Evolutionary conservation across 2,329 filamentous ascomycete species (phyloP).

Genomic region (Hypoxylon sp.): DNA sequence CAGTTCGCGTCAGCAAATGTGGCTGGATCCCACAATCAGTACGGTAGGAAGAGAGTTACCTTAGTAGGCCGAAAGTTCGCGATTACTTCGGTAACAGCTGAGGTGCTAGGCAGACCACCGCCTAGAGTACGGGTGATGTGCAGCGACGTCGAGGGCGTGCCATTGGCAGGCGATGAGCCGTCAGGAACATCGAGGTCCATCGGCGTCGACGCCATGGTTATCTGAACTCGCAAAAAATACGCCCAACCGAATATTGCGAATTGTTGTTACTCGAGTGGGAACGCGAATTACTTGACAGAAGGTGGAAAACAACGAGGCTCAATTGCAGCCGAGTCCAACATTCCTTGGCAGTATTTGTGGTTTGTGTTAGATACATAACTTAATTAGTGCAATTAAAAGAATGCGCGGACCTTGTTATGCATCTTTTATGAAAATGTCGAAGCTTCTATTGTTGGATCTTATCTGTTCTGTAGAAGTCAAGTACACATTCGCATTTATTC

Average conservation of each 20-base stretch:
- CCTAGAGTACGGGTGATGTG: slow-evolving; percentile 66
- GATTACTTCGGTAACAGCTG: slow-evolving; percentile 84
- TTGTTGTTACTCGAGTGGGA: background rate
- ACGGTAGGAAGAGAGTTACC: slow-evolving; percentile 61
- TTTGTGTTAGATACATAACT: background rate
- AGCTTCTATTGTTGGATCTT: too few species aligned
- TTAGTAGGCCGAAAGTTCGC: slow-evolving; percentile 83
- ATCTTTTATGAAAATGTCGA: background rate
- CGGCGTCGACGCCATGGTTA: slow-evolving; percentile 66
- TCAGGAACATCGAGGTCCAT: slow-evolving; percentile 70
- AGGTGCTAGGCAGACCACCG: slow-evolving; percentile 62
- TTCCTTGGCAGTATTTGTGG: background rate
- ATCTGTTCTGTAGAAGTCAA: too few species aligned
- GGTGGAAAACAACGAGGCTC: slow-evolving; percentile 18
- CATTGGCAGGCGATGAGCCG: slow-evolving; percentile 58
- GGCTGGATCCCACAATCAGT: background rate
- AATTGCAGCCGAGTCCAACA: slow-evolving; percentile 15
- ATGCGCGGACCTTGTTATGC: background rate
- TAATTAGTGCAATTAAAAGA: background rate
- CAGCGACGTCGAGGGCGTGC: slow-evolving; percentile 58
- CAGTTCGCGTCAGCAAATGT: slow-evolving; percentile 25
- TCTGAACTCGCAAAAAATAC: background rate
- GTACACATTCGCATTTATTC: too few species aligned
- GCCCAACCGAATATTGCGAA: background rate
- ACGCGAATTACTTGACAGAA: slow-evolving; percentile 3